These are phyloP conservation scores for Diaporthe batatas DNA, from an alignment of 2,329 filamentous ascomycete species.

Conservation along the genomic window DNA sequence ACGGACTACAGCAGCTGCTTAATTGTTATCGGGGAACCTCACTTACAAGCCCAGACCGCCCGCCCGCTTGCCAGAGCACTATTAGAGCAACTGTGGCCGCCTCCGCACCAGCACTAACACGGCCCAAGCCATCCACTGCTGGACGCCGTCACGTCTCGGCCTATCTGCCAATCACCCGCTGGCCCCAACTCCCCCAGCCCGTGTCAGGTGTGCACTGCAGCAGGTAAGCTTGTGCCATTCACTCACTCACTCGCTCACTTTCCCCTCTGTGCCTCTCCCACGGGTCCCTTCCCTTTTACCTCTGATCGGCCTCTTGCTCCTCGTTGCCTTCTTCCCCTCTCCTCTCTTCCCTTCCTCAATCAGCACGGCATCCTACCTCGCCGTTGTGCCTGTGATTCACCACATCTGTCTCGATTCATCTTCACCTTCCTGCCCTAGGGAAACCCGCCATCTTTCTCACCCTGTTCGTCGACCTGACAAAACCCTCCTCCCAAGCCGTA, in stretches of 20 bases:
- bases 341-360: constrained; percentile 26
- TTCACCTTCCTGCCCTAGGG: constrained; percentile 14
- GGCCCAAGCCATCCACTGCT: constrained; percentile 26
- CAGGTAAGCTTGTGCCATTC: constrained; percentile 32
- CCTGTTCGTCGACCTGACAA: constrained; percentile 10
- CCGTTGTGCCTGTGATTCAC: constrained; percentile 32
- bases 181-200: constrained; percentile 9
- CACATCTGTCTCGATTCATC: constrained; percentile 21
- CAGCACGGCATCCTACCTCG: constrained; percentile 26
- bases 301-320: constrained; percentile 18
- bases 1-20: constrained; percentile 1
- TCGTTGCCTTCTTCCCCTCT: constrained; percentile 13
- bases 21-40: neutral
- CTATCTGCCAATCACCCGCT: constrained; percentile 19
- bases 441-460: constrained; percentile 4
- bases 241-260: constrained; percentile 23
- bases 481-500: neutral
- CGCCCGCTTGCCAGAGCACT: neutral
- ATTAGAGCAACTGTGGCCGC: constrained; percentile 2
- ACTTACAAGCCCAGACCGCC: neutral
- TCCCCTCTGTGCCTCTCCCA: constrained; percentile 30
- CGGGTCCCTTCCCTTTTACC: constrained; percentile 27
- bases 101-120: constrained; percentile 32
- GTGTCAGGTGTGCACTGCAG: constrained; percentile 33
- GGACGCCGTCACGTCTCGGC: constrained; percentile 28